These are phyloP conservation scores for Fusarium secorum DNA, from an alignment of 2,329 filamentous ascomycete genomes.

Conservation along the genomic window DNA sequence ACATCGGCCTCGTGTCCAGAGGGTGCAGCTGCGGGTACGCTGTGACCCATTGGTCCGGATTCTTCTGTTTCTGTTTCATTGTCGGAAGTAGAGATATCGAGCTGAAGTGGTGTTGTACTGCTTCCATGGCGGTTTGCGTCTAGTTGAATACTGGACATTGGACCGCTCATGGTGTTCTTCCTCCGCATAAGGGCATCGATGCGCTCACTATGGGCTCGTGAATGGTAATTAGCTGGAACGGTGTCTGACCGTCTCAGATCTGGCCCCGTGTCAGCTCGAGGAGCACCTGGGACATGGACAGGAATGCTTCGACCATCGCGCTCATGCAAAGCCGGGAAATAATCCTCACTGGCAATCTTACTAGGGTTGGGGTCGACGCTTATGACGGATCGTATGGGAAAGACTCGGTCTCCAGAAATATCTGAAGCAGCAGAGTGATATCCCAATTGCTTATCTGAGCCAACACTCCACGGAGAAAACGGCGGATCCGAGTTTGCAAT, in stretches of 20 bases:
- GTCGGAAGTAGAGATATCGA: constrained; percentile 46
- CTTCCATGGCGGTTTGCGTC: constrained; percentile 53
- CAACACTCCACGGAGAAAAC: constrained; percentile 53
- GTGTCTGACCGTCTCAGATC: constrained; percentile 43
- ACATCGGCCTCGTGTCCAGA: constrained; percentile 13
- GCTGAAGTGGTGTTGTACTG: constrained; percentile 44
- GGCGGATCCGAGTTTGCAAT: constrained; percentile 32
- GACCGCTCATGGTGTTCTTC: constrained; percentile 49
- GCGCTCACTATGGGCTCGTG: constrained; percentile 31
- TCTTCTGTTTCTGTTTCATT: constrained; percentile 46
- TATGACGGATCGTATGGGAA: constrained; percentile 82
- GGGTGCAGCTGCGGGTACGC: not conserved
- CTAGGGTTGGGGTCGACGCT: constrained; percentile 67
- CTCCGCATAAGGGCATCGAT: constrained; percentile 39
- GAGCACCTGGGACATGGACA: constrained; percentile 41
- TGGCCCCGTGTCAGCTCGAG: constrained; percentile 43
- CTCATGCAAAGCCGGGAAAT: constrained; percentile 47
- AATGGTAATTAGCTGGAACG: constrained; percentile 34
- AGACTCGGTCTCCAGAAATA: constrained; percentile 68
- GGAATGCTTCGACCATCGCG: constrained; percentile 45
- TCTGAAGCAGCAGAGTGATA: constrained; percentile 47
- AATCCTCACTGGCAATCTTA: constrained; percentile 53
- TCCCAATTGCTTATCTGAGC: constrained; percentile 52
- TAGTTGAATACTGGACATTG: constrained; percentile 55
- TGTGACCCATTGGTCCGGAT: constrained; percentile 25